These are phyloP conservation scores for Syzygium aqueum DNA, from an alignment of 345 rosid species.

Conservation along the genomic window DNA sequence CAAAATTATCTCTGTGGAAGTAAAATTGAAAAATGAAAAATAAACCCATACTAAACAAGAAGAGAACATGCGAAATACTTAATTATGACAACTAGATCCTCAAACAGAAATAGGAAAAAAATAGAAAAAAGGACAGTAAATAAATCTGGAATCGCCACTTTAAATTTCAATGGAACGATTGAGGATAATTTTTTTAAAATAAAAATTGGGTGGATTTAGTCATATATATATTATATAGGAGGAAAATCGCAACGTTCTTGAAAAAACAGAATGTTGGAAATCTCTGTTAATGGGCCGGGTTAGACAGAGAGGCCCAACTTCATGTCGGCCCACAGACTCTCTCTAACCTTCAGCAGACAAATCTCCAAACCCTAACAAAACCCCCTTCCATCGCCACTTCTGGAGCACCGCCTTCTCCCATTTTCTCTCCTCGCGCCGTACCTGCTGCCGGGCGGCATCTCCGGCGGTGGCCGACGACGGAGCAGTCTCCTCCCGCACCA, in stretches of 20 bases:
- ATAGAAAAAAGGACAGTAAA: background rate
- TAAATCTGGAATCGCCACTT: background rate
- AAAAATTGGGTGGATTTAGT: background rate
- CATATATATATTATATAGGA: background rate
- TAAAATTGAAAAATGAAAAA: background rate
- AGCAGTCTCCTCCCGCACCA: background rate
- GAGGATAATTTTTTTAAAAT: background rate
- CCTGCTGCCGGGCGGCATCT: background rate
- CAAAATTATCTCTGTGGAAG: background rate
- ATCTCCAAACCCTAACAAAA: background rate
- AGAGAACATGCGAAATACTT: background rate
- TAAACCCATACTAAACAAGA: background rate
- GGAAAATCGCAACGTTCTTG: background rate
- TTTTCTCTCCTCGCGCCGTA: background rate
- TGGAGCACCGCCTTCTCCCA: background rate
- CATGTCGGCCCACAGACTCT: background rate
- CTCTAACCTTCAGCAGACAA: background rate
- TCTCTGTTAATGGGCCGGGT: background rate
- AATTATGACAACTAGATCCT: background rate
- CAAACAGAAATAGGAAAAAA: background rate
- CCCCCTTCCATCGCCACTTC: background rate
- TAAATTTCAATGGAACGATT: background rate
- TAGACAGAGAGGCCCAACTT: background rate
- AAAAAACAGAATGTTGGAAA: background rate
- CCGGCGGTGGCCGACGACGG: background rate